Evolutionary conservation across 2,329 filamentous ascomycete species (phyloP).

Genomic region (Neofusicoccum kwambonambiense): DNA sequence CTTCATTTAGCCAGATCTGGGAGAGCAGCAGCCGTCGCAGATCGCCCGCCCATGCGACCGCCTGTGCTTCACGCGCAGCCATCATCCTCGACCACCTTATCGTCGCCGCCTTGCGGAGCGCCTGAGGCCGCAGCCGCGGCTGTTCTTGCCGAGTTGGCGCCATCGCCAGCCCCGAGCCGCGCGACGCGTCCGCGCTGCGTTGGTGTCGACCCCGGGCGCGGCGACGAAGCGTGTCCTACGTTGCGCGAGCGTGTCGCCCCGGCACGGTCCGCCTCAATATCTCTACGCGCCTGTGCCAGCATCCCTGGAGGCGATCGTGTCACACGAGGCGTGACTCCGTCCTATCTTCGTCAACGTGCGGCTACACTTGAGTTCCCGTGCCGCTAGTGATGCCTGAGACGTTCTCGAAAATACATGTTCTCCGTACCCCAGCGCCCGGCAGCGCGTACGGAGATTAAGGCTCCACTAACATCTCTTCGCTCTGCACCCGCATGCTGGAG

Average conservation of each 20-base stretch:
- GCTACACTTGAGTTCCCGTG: not conserved
- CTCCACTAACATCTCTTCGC: not conserved
- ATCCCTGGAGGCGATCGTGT: not conserved
- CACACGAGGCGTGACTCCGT: not conserved
- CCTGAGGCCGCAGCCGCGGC: not conserved
- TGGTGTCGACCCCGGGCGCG: not conserved
- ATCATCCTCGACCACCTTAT: not conserved
- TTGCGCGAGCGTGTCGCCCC: conserved; percentile 6
- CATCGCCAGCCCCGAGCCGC: not conserved
- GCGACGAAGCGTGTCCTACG: conserved; percentile 12
- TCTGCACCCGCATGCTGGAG: not conserved
- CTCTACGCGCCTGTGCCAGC: not conserved
- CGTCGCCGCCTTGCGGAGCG: not conserved
- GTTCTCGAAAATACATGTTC: not conserved
- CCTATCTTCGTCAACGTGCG: not conserved
- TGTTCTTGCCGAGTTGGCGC: not conserved
- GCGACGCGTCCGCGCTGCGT: not conserved
- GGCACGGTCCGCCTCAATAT: conserved; percentile 2
- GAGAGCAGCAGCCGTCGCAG: not conserved
- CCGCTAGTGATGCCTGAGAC: not conserved
- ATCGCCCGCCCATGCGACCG: not conserved
- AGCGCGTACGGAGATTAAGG: conserved; percentile 14
- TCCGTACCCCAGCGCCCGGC: not conserved
- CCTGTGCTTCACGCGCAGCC: not conserved
- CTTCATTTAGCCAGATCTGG: not conserved